Evolutionary conservation across 1,284 basidiomycete genomes (phyloP).

Genomic region (Ceratobasidium sp.): DNA sequence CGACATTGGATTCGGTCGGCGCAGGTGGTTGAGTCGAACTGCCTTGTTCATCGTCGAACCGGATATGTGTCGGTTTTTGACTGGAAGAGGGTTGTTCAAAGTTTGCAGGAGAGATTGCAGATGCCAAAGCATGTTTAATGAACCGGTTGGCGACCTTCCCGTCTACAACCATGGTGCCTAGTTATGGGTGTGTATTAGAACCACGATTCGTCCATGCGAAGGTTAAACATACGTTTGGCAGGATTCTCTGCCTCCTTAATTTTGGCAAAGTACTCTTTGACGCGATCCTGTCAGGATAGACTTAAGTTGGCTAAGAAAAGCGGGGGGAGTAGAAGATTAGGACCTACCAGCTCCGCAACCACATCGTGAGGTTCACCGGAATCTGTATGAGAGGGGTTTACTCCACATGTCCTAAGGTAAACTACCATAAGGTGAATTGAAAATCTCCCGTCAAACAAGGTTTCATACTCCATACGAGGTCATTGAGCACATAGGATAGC

Average conservation of each 20-base stretch:
- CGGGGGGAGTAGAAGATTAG: too few relatives aligned
- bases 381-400: conserved; percentile 72
- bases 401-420: conserved; percentile 80
- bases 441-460: conserved; percentile 22
- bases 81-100: conserved; percentile 39
- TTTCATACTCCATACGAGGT: conserved; percentile 81
- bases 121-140: conserved; percentile 84
- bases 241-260: conserved; percentile 80
- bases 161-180: conserved; percentile 72
- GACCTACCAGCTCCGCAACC: conserved; percentile 73
- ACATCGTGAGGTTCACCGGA: conserved; percentile 70
- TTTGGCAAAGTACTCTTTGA: conserved; percentile 83
- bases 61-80: conserved; percentile 53
- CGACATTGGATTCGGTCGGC: conserved; percentile 54
- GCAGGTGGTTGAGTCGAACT: conserved; percentile 40
- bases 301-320: background rate
- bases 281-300: conserved; percentile 69
- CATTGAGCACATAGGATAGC: conserved; percentile 83
- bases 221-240: conserved; percentile 65
- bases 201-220: conserved; percentile 5
- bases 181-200: conserved; percentile 22
- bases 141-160: conserved; percentile 81
- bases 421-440: conserved; percentile 62
- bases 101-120: conserved; percentile 63
- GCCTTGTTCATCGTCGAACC: conserved; percentile 51